Evolutionary conservation across 371 early-diverging fungal genomes (phyloP), one percentile per base, ranked within the genome.

Genomic region (Actinomortierella wolfii): DNA sequence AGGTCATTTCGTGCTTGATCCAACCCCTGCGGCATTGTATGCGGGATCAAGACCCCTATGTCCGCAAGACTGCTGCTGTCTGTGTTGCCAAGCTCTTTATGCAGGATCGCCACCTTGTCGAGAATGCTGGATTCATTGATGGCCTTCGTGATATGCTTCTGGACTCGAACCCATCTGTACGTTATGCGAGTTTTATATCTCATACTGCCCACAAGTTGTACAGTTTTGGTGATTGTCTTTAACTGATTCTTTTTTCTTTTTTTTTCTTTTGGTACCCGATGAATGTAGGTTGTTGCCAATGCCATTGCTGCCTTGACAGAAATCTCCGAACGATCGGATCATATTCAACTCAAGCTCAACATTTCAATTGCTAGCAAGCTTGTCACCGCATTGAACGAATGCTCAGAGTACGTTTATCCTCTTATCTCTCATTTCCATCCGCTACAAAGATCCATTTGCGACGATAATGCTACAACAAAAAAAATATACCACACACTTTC

Each of bases 351-450:
- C 73, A 76, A 79, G 29, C 70, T 98, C 56, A 91, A 94, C 61
- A 76, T 89, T 29, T 69, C 83, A 14, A 81, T 86, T 41, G 89
- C 93, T n/a, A 91, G 88, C 69, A 92, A 93, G 68, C 80, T 97
- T 26, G 79, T 97, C 29, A 86, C 93, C 15, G 97, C 96, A 1
- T 64, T 98, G 67, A 94, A 96, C 68, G 98, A 98, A 76, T 95
- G 94, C 67, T 90, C 94, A 47, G 98, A 98, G 93, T 94, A 86
- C n/a, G n/a, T n/a, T n/a, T n/a, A n/a, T n/a, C n/a, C n/a, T n/a
- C n/a, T n/a, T n/a, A n/a, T n/a, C n/a, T n/a, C n/a, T n/a, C n/a
- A n/a, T n/a, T n/a, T n/a, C n/a, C n/a, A n/a, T n/a, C n/a, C n/a
- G n/a, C n/a, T n/a, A n/a, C n/a, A n/a, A n/a, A n/a, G n/a, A n/a